Evolutionary conservation across 2,329 filamentous ascomycete genomes (phyloP).

Genomic region (Stachybotrys elegans): DNA sequence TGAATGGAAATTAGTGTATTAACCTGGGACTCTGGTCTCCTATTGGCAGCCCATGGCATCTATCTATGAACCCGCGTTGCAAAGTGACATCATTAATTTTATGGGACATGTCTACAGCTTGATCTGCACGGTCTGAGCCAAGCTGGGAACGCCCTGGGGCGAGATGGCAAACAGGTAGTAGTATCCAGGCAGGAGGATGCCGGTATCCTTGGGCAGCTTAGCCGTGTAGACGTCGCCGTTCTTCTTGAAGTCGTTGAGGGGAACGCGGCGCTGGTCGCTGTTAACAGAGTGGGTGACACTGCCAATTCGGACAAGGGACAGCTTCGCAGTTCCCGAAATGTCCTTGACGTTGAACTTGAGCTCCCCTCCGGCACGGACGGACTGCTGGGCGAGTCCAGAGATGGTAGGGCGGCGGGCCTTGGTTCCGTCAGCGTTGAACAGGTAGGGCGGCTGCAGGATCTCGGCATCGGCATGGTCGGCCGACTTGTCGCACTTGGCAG

Average conservation of each 20-base stretch:
- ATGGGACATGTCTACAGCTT: not conserved
- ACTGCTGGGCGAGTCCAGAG: not conserved
- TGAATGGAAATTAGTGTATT: too few relatives aligned
- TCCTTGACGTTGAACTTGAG: conserved; percentile 17
- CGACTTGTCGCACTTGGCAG: conserved; percentile 19
- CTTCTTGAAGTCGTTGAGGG: conserved; percentile 25
- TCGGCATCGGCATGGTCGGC: conserved; percentile 50
- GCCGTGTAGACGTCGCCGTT: conserved; percentile 30
- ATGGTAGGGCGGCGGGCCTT: conserved; percentile 22
- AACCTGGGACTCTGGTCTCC: too few relatives aligned
- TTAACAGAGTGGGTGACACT: conserved; percentile 51
- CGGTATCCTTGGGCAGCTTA: conserved; percentile 39
- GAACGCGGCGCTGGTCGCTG: conserved; percentile 51
- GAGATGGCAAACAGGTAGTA: conserved; percentile 44
- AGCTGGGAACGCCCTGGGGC: not conserved
- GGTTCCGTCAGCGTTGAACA: conserved; percentile 40
- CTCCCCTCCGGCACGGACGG: conserved; percentile 12
- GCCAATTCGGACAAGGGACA: conserved; percentile 43
- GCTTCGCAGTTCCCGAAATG: conserved; percentile 16
- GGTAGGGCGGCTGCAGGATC: conserved; percentile 52
- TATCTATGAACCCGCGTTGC: too few relatives aligned
- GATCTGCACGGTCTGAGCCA: not conserved
- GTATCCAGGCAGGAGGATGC: conserved; percentile 46
- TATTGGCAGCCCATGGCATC: too few relatives aligned
- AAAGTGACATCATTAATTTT: too few relatives aligned